Conservation (phyloP, 1,139 yeast genomes). For the Geotrichum macrosporum region DNA sequence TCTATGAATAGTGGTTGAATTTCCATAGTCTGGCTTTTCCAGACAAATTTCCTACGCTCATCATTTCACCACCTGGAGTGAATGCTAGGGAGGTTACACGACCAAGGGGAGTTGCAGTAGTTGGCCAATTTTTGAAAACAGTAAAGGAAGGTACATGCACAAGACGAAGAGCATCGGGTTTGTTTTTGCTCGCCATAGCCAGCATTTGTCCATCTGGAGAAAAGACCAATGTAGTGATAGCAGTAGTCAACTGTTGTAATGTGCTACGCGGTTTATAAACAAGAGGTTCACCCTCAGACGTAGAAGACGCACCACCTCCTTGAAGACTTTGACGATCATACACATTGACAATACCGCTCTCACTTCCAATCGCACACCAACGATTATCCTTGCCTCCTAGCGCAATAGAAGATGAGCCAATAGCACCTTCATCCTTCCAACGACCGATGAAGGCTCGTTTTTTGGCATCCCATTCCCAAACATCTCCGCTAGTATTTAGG, state of each 20-base stretch:
- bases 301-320: conserved; percentile 18
- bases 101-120: conserved; percentile 93
- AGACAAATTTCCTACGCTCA: conserved; percentile 84
- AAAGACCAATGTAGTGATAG: conserved; percentile 69
- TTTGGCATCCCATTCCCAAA: conserved; percentile 77
- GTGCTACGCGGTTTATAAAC: conserved; percentile 43
- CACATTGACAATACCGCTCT: conserved; percentile 83
- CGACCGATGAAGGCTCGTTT: conserved; percentile 49
- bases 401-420: conserved; percentile 73
- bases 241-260: conserved; percentile 75
- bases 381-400: conserved; percentile 74
- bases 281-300: conserved; percentile 28
- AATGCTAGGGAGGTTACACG: conserved; percentile 80
- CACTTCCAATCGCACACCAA: conserved; percentile 86
- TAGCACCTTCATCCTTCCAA: conserved; percentile 87
- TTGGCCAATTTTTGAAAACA: conserved; percentile 94
- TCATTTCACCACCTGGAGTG: conserved; percentile 76
- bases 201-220: conserved; percentile 86
- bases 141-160: conserved; percentile 86
- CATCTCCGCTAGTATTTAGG: conserved; percentile 75
- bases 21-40: conserved; percentile 91
- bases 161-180: conserved; percentile 78
- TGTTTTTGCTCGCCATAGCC: conserved; percentile 79
- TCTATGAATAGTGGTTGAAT: conserved; percentile 58
- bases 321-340: conserved; percentile 55